phyloP scores from a whole-genome alignment of 495 filamentous ascomycete genomes.

The Penicillium canariense region DNA sequence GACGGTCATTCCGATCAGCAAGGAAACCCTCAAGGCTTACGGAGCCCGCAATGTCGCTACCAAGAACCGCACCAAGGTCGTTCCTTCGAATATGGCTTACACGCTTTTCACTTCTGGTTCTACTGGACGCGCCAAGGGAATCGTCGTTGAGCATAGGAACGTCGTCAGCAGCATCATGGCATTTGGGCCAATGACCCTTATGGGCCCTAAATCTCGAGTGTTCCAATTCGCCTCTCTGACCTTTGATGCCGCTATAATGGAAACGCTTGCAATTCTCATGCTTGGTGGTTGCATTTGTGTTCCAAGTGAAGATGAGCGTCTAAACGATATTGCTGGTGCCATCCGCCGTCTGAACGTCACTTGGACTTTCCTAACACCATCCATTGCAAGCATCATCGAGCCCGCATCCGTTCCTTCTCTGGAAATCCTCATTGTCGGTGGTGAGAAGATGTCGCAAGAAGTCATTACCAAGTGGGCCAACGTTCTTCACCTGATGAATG shows the following conservation, averaged over 20 bases:
- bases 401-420: conserved; percentile 44
- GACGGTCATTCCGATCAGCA: conserved; percentile 37
- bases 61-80: conserved; percentile 2
- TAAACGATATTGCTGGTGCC: conserved; percentile 47
- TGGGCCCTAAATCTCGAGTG: conserved; percentile 39
- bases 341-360: conserved; percentile 50
- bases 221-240: conserved; percentile 57
- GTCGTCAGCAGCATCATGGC: conserved; percentile 47
- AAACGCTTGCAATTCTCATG: conserved; percentile 50
- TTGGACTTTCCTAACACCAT: conserved; percentile 54
- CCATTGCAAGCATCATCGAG: conserved; percentile 49
- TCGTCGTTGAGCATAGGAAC: conserved; percentile 48
- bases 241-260: conserved; percentile 53
- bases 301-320: conserved; percentile 55
- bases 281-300: conserved; percentile 62
- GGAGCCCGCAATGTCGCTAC: conserved; percentile 17
- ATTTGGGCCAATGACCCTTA: conserved; percentile 36
- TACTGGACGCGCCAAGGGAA: conserved; percentile 57
- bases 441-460: conserved; percentile 48
- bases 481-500: conserved; percentile 49
- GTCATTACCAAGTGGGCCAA: conserved; percentile 55
- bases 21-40: conserved; percentile 36
- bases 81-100: conserved; percentile 37
- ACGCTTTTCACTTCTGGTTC: conserved; percentile 53
- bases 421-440: conserved; percentile 44